These are phyloP conservation scores for Albugo candida DNA, from an alignment of 352 stramenopile species.

Conservation along the genomic window DNA sequence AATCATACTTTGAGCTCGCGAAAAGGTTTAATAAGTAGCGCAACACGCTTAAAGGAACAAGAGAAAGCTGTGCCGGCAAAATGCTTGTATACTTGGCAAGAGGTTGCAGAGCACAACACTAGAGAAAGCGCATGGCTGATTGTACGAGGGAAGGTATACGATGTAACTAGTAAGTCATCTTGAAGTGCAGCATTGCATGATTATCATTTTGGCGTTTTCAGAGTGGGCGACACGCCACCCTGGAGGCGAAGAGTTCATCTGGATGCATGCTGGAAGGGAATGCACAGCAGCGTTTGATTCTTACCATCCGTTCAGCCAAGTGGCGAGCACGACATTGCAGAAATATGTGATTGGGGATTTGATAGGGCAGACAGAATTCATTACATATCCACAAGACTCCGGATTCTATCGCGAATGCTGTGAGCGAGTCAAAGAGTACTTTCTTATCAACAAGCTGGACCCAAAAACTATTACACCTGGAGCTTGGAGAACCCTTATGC, in stretches of 20 bases:
- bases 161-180: slow-evolving; percentile 57
- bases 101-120: slow-evolving; percentile 91
- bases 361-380: slow-evolving; percentile 66
- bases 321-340: slow-evolving; percentile 54
- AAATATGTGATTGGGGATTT: slow-evolving; percentile 78
- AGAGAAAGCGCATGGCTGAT: slow-evolving; percentile 93
- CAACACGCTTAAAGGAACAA: no score
- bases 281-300: slow-evolving; percentile 80
- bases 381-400: slow-evolving; percentile 76
- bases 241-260: slow-evolving; percentile 58
- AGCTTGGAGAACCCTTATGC: slow-evolving; percentile 74
- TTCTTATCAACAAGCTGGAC: slow-evolving; percentile 78
- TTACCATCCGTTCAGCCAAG: slow-evolving; percentile 80
- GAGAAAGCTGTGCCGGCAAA: neutral
- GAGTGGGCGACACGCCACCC: slow-evolving; percentile 70
- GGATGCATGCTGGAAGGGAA: slow-evolving; percentile 62
- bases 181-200: neutral
- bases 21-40: no score
- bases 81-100: slow-evolving; percentile 79
- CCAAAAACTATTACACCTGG: slow-evolving; percentile 58
- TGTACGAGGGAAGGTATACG: slow-evolving; percentile 84
- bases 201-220: slow-evolving; percentile 8
- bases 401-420: slow-evolving; percentile 83
- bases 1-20: slow-evolving; percentile 10
- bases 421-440: slow-evolving; percentile 74